Base-by-base conservation (phyloP, 805 yeast genomes). In the Wickerhamiella sergipiensis region DNA sequence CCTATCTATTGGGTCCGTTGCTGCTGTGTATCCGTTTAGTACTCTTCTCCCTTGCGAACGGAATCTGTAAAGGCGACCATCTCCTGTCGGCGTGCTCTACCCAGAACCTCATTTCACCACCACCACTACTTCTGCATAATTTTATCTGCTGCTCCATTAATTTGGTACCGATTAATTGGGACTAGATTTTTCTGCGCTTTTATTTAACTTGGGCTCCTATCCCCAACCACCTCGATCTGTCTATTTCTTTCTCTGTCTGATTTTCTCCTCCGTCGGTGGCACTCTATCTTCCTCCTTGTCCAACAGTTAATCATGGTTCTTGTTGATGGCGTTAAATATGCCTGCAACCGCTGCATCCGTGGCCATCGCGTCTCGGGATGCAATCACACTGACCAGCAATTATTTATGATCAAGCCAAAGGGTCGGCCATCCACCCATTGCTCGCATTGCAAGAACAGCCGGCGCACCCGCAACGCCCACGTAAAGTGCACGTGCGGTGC, bases 301-400 rank as follows among this genome's bases (percentile, higher is more conserved):
- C 5, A 24, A 24, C 8, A 40, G 7, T 13, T 19, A 9, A 45
- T 21, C 15, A 90, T 89, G 97, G 96, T 90, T 52, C 72, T 86
- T 49, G 81, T 90, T 49, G 86, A 88, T 61, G 97, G 97, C 39
- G 82, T 85, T 57, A 90, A 92, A 64, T 90, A 88, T 67, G 97
- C 98, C 53, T 90, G 98, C 66, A 95, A 88, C 57, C 72, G 96
- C 53, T 90, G 98, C 67, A 89, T 92, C 47, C 75, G 98, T 54
- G 98, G 98, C 44, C 98, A 92, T 63, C 73, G 98, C 50, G 98
- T 90, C 45, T 85, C 96, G 1, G 80, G 95, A 2, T 92, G 98
- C 67, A 81, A 83, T 45, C 98, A 92, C 65, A 79, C 89, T 0
- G 95, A 92, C 58, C 86, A 85, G 61, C 94, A 95, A 4, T 70